phyloP scores from a whole-genome alignment of 352 stramenopile species.

The Plasmopara viticola region DNA sequence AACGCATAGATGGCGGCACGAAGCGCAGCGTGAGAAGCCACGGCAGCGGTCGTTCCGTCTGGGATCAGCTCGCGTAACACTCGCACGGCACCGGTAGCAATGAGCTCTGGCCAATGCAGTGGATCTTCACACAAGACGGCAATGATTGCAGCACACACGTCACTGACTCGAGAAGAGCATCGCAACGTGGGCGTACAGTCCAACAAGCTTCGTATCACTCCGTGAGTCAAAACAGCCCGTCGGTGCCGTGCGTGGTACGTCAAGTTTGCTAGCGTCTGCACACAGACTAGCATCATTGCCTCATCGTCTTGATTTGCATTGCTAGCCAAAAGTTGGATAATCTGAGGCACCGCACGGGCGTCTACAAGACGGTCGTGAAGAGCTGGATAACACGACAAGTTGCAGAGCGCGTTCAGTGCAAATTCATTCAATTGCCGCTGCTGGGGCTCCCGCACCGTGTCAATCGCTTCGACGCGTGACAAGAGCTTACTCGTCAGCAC shows the following conservation, averaged over 20 bases:
- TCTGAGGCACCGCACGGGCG: slow-evolving; percentile 36
- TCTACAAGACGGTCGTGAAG: slow-evolving; percentile 75
- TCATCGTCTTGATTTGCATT: slow-evolving; percentile 26
- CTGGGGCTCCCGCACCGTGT: slow-evolving; percentile 40
- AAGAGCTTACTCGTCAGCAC: slow-evolving; percentile 57
- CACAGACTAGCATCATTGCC: slow-evolving; percentile 52
- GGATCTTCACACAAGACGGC: slow-evolving; percentile 64
- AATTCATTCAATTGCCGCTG: slow-evolving; percentile 60
- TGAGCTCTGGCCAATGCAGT: slow-evolving; percentile 40
- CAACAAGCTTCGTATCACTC: slow-evolving; percentile 44
- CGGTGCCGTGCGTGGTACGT: slow-evolving; percentile 54
- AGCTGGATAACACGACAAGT: slow-evolving; percentile 51
- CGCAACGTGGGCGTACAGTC: slow-evolving; percentile 31
- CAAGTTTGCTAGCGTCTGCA: slow-evolving; percentile 66
- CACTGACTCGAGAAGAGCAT: slow-evolving; percentile 29
- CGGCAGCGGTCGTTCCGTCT: slow-evolving; percentile 11
- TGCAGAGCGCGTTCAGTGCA: slow-evolving; percentile 70
- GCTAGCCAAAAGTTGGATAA: slow-evolving; percentile 43
- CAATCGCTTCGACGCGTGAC: slow-evolving; percentile 7
- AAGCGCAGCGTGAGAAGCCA: slow-evolving; percentile 23
- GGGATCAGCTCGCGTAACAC: slow-evolving; percentile 45
- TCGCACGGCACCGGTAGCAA: slow-evolving; percentile 43
- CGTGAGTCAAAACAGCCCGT: slow-evolving; percentile 49
- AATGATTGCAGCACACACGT: slow-evolving; percentile 60
- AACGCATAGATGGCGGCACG: slow-evolving; percentile 57